Evolutionary conservation across 371 early-diverging fungal species (phyloP), one percentile per base, ranked within the genome.

Genomic region (Mucor mucedo): DNA sequence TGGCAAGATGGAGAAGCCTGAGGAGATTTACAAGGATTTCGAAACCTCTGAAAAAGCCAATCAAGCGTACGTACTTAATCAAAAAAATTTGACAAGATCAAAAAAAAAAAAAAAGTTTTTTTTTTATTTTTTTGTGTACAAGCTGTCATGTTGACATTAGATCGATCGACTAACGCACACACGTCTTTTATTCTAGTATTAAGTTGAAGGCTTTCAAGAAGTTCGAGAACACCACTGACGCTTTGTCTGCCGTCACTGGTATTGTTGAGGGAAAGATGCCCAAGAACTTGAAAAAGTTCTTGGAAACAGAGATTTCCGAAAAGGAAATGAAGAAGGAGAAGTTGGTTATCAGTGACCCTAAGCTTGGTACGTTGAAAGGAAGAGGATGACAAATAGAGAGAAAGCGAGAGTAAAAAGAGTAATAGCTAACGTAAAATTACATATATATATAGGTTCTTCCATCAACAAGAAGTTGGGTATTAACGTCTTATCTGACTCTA

Each of bases 191-290:
- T 21, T 21, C 21, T 67, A 93, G 93, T 60, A 85, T 96, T 57
- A 96, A 97, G 87, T 87, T 98, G 63, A 85, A 94, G 76, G 94
- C 95, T 58, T 96, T 96, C 84, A 87, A 91, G 68, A 97, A 96
- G 82, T 99, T 98, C 73, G 96, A 95, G 74, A 96, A 95, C 87
- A 98, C 97, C 44, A 93, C 93, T 59, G 97, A 96, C 70, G 97
- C 98, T 29, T 84, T 99, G 75, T 87, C 94, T 54, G 96, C 97
- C 21, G 94, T 93, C 60, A 95, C 95, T n/a, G 95, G 93, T 61
- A 77, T 98, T 62, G 92, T 96, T 47, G 96, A 96, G 84, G 97
- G 96, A 54, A 94, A 95, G 83, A 78, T 98, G 58, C 88, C 94
- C 64, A 90, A 92, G 84, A 90, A 90, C 83, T 86, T 98, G 80